Conservation (phyloP, 495 filamentous ascomycete species). For the Trichoderma reesei region DNA sequence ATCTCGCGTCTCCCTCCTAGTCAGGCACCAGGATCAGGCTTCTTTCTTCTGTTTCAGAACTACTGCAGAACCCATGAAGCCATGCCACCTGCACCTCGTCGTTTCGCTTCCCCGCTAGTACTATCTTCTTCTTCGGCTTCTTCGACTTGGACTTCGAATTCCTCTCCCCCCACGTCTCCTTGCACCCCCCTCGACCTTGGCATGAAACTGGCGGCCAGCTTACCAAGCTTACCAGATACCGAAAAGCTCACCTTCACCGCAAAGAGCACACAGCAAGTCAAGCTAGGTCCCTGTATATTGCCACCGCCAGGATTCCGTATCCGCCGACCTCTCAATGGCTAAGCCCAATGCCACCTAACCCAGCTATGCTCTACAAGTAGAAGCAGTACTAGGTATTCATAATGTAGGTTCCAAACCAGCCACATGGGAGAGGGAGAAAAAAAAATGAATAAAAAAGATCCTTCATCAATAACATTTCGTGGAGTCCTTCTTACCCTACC, state of each 20-base stretch:
- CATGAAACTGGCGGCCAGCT: neutral
- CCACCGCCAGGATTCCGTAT: neutral
- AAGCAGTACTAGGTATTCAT: neutral
- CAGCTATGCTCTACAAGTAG: neutral
- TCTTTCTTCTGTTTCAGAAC: neutral
- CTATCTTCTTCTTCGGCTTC: neutral
- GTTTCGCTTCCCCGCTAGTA: neutral
- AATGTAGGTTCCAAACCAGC: neutral
- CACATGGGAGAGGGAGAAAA: neutral
- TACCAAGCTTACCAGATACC: neutral
- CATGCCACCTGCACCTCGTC: no score
- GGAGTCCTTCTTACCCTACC: neutral
- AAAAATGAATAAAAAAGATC: neutral
- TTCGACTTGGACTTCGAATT: no score
- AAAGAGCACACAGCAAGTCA: neutral
- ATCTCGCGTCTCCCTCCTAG: neutral
- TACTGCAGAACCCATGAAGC: neutral
- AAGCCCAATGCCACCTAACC: neutral
- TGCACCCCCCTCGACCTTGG: neutral
- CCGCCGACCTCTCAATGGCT: neutral
- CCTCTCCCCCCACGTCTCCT: neutral
- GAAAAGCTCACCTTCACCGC: slow-evolving; percentile 8
- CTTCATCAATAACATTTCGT: neutral
- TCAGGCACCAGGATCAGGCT: slow-evolving; percentile 2
- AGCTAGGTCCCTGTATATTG: neutral